Base-by-base conservation (phyloP, 495 filamentous ascomycete species). In the Neurospora pannonica region DNA sequence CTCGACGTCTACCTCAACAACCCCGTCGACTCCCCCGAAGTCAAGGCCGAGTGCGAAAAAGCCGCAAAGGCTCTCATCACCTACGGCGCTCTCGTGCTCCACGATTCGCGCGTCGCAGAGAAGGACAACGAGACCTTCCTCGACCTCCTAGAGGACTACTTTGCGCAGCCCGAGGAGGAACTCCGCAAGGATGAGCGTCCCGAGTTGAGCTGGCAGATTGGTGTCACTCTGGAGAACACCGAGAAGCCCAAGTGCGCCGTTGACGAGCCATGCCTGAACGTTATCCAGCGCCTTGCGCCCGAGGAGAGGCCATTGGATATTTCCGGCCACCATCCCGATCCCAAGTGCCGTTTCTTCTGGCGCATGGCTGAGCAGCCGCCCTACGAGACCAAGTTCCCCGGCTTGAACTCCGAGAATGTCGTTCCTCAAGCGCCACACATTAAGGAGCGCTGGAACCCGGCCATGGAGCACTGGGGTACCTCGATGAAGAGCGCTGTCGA, bases 241-340 rank as follows among this genome's bases (percentile, higher is more conserved):
- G 86, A 87, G 78, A 86, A 85, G 82, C 86, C 86, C 48, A 87
- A 86, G 79, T 87, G 86, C 77, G 86, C 86, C 72, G 84, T 85
- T 72, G 85, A 87, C 75, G 85, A 85, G 82, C 84, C 86, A 48
- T 87, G 86, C 71, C 82, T 87, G 73, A 70, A 74, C 31, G 83
- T 87, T 38, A 87, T 87, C 73, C 75, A 82, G 73, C 82, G 85
- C 3, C 80, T 87, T 36, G 83, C 79, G 15, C 84, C 84, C 4
- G 77, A 77, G 21, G 83, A 87, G 80, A 78, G 86, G 15, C 86
- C 86, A 8, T 80, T 87, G 17, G 86, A 87, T 71, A 85, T 87
- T 75, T 71, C 75, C 38, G 85, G 76, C 0, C 85, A 87, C 72
- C 71, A 78, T 15, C 85, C 85, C 1, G 85, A 87, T 62, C 85